Conservation (phyloP, 805 yeast species). For the Nakazawaea holstii region DNA sequence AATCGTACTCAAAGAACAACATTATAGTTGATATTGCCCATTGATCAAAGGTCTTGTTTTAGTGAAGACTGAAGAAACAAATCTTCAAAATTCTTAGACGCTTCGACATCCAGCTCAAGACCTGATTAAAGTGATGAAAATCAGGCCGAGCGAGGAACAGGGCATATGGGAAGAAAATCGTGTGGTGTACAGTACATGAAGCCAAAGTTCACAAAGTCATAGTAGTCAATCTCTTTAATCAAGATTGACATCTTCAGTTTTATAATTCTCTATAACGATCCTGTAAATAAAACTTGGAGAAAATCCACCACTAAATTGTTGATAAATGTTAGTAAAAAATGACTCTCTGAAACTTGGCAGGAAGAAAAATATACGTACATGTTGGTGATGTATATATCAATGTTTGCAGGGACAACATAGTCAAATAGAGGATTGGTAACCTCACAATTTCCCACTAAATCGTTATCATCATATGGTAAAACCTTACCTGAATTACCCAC, state of each 20-base stretch:
- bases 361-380: slow-evolving; percentile 33
- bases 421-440: slow-evolving; percentile 87
- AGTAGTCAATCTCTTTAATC: slow-evolving; percentile 24
- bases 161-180: slow-evolving; percentile 26
- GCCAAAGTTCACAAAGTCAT: not conserved
- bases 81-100: not conserved
- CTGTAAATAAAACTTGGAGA: slow-evolving; percentile 95
- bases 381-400: slow-evolving; percentile 91
- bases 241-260: slow-evolving; percentile 71
- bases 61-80: not conserved
- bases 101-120: slow-evolving; percentile 60
- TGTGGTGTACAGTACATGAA: not conserved
- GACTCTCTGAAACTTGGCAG: not conserved
- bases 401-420: slow-evolving; percentile 88
- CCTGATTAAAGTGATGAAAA: slow-evolving; percentile 20
- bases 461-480: slow-evolving; percentile 65
- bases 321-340: slow-evolving; percentile 8
- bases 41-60: slow-evolving; percentile 17
- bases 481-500: slow-evolving; percentile 93
- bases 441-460: slow-evolving; percentile 65
- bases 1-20: slow-evolving; percentile 59
- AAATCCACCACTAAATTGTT: slow-evolving; percentile 62
- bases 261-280: slow-evolving; percentile 90
- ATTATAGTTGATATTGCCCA: slow-evolving; percentile 39
- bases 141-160: slow-evolving; percentile 61